Base-by-base conservation (phyloP, 2,329 filamentous ascomycete genomes). In the Penicillium sp. region DNA sequence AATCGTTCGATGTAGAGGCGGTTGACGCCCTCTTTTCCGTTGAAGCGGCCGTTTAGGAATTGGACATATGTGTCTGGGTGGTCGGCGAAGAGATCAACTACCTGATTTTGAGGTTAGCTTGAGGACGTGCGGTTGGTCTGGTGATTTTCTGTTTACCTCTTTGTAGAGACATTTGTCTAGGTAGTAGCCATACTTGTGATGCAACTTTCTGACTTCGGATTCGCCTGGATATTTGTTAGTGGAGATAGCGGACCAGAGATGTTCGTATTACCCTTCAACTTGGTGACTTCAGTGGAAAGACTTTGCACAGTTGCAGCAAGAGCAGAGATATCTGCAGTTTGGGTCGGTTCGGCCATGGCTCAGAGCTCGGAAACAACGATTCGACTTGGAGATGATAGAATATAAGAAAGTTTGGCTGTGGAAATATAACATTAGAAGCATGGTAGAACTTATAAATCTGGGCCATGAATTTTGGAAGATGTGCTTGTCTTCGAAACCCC, bases 111-210 rank as follows among this genome's bases (percentile, higher is more conserved):
- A 21, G 6, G 35, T 37, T 10, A 37, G 8, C 35, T 19, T 19
- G 1, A n/a, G 10, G 11, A 14, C 4, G 13, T 37, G 16, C 0
- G 16, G 6, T n/a, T 37, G 4, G 19, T 19, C 19, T 37, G 33
- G 16, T 14, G 19, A 4, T 21, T 10, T 0, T 21, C 3, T 4
- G 9, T 6, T 42, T 10, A 79, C 81, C 73, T 85, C 81, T 60
- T 83, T 78, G 70, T 84, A 85, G 1, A 85, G 73, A 58, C 82
- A 85, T 62, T 85, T 85, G 72, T 85, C 83, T 26, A 85, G 74
- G 66, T 85, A 85, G 68, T 85, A 85, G 26, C 82, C 83, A 68
- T 85, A 85, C 59, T 81, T 84, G 74, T 81, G 82, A 65, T 85
- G 82, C 3, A 81, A 76, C 66, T 83, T 84, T 55, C 80, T 79